These are phyloP conservation scores for Camillea tinctor DNA, from an alignment of 2,329 filamentous ascomycete species.

Conservation along the genomic window DNA sequence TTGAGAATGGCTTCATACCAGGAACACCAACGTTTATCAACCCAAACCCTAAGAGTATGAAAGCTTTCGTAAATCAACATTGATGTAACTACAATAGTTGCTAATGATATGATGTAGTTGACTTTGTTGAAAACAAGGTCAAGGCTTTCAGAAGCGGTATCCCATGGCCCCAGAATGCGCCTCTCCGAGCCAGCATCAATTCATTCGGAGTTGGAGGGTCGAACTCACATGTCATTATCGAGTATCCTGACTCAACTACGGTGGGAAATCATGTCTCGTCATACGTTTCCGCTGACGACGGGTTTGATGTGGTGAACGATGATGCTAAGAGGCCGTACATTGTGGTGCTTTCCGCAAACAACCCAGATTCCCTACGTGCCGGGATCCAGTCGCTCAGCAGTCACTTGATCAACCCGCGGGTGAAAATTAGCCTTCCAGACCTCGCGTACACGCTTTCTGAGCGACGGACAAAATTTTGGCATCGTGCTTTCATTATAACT, in stretches of 20 bases:
- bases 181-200: slow-evolving; percentile 29
- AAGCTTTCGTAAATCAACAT: too few relatives aligned
- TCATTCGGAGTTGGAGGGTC: slow-evolving; percentile 37
- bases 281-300: neutral
- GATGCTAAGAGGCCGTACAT: neutral
- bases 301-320: slow-evolving; percentile 2
- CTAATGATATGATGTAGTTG: too few relatives aligned
- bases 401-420: slow-evolving; percentile 28
- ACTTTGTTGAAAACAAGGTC: too few relatives aligned
- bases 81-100: too few relatives aligned
- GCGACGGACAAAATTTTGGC: slow-evolving; percentile 16
- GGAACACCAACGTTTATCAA: slow-evolving; percentile 23
- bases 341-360: slow-evolving; percentile 27
- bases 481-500: slow-evolving; percentile 22
- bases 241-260: slow-evolving; percentile 1
- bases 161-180: slow-evolving; percentile 22
- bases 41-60: slow-evolving; percentile 15
- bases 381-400: slow-evolving; percentile 18
- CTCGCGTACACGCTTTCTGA: slow-evolving; percentile 31
- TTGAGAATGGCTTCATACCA: slow-evolving; percentile 32
- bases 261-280: slow-evolving; percentile 4
- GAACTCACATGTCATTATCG: slow-evolving; percentile 33
- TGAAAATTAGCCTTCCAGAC: slow-evolving; percentile 21
- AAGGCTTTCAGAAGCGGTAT: slow-evolving; percentile 11
- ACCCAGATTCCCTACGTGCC: slow-evolving; percentile 20